phyloP scores from a whole-genome alignment of 805 yeast species.

The Ogataea pini region DNA sequence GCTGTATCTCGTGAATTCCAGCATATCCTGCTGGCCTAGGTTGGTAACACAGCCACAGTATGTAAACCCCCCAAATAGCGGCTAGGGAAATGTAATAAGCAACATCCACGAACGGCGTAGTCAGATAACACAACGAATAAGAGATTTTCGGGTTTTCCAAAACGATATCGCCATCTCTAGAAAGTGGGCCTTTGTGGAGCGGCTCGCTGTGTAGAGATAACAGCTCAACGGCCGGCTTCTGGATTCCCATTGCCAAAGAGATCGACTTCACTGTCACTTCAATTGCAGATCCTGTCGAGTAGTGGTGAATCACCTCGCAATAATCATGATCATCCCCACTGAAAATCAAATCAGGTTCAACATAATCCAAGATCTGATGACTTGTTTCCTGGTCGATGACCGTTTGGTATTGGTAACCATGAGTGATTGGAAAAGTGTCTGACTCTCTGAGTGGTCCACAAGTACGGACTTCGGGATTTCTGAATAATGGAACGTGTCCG shows the following conservation, averaged over 20 bases:
- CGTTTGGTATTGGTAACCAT: conserved; percentile 88
- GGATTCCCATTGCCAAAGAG: conserved; percentile 91
- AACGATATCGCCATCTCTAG: conserved; percentile 6
- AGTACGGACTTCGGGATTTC: conserved; percentile 57
- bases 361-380: conserved; percentile 52
- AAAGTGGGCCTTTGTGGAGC: conserved; percentile 3
- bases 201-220: conserved; percentile 49
- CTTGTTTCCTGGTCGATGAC: conserved; percentile 68
- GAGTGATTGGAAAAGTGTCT: conserved; percentile 62
- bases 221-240: conserved; percentile 82
- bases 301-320: conserved; percentile 43
- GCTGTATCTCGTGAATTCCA: conserved; percentile 10
- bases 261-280: conserved; percentile 89
- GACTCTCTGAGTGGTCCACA: conserved; percentile 86
- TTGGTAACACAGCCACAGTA: conserved; percentile 10
- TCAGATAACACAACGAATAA: conserved; percentile 47
- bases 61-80: conserved; percentile 24
- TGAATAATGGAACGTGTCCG: conserved; percentile 84
- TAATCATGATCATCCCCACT: conserved; percentile 98
- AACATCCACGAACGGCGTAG: conserved; percentile 46
- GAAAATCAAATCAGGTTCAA: conserved; percentile 70
- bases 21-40: conserved; percentile 3
- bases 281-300: conserved; percentile 13
- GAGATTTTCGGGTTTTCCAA: conserved; percentile 22
- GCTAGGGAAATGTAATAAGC: conserved; percentile 40